These are phyloP conservation scores for Ceraceosorus bombacis DNA, from an alignment of 1,284 basidiomycete species.

Conservation along the genomic window DNA sequence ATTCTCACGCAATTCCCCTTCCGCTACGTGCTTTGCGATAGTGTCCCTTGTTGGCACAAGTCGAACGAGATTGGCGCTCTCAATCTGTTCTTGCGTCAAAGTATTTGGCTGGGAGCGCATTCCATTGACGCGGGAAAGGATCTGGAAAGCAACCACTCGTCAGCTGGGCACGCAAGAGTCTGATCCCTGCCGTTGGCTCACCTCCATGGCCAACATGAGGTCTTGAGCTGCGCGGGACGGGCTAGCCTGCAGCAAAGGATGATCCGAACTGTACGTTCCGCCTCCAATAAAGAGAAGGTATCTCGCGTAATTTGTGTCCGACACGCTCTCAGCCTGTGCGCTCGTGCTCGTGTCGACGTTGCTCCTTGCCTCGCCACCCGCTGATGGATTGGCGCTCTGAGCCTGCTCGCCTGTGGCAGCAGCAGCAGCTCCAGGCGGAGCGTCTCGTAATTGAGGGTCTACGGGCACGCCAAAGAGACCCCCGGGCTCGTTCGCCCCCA, in stretches of 20 bases:
- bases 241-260: slow-evolving; percentile 37
- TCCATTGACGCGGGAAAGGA: slow-evolving; percentile 36
- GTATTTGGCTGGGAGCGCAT: slow-evolving; percentile 36
- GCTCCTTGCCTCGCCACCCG: not conserved
- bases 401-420: not conserved
- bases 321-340: not conserved
- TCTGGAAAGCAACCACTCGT: not conserved
- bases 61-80: slow-evolving; percentile 21
- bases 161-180: not conserved
- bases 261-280: slow-evolving; percentile 37
- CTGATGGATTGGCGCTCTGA: not conserved
- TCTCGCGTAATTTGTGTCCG: slow-evolving; percentile 11
- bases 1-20: slow-evolving; percentile 37
- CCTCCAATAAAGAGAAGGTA: slow-evolving; percentile 45
- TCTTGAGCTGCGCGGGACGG: slow-evolving; percentile 37
- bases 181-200: not conserved
- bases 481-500: slow-evolving; percentile 24
- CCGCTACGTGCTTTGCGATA: slow-evolving; percentile 16
- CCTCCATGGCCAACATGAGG: slow-evolving; percentile 44
- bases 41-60: slow-evolving; percentile 19
- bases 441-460: not conserved
- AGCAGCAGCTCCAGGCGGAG: slow-evolving; percentile 2
- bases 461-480: too few relatives aligned
- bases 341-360: not conserved
- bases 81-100: slow-evolving; percentile 37